phyloP scores from a whole-genome alignment of 73 alveolate species.

The Diophrys sp. region DNA sequence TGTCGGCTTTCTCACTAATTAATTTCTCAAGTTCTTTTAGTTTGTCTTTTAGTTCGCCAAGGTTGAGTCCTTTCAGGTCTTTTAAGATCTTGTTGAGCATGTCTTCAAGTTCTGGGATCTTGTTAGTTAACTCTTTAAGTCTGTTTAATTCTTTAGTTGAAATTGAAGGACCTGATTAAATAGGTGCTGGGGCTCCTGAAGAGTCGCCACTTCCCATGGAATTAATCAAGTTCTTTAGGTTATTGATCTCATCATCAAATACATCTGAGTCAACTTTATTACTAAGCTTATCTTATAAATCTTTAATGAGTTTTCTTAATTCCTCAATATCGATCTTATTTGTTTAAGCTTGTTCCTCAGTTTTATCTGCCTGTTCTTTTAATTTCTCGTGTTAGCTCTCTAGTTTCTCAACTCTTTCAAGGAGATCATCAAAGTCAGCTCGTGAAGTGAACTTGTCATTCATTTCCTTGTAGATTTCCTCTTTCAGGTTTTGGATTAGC shows the following conservation, averaged over 20 bases:
- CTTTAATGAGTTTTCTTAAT: background rate
- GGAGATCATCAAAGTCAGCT: constrained; percentile 1
- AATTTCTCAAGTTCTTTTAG: constrained; percentile 9
- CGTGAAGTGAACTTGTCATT: background rate
- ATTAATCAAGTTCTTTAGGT: constrained; percentile 5
- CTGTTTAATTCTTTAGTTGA: constrained; percentile 13
- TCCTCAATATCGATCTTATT: constrained; percentile 9
- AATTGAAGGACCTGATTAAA: background rate
- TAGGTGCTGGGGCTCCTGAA: constrained; percentile 1
- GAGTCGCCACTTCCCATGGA: background rate
- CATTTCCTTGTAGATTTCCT: constrained; percentile 7
- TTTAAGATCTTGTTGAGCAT: constrained; percentile 5
- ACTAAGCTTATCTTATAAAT: constrained; percentile 1
- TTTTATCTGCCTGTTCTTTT: background rate
- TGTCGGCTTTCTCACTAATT: constrained; percentile 9
- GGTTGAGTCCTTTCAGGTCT: constrained; percentile 12
- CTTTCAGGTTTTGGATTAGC: background rate
- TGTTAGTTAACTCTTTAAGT: constrained; percentile 20
- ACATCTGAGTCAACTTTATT: constrained; percentile 29
- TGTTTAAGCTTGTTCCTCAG: background rate
- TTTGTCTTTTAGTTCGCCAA: constrained; percentile 8
- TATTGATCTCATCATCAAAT: constrained; percentile 19
- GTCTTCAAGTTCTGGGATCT: constrained; percentile 24
- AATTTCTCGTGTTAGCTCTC: constrained; percentile 1
- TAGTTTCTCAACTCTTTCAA: constrained; percentile 13